Evolutionary conservation across 495 filamentous ascomycete species (phyloP).

Genomic region (Aspergillus nidulans): DNA sequence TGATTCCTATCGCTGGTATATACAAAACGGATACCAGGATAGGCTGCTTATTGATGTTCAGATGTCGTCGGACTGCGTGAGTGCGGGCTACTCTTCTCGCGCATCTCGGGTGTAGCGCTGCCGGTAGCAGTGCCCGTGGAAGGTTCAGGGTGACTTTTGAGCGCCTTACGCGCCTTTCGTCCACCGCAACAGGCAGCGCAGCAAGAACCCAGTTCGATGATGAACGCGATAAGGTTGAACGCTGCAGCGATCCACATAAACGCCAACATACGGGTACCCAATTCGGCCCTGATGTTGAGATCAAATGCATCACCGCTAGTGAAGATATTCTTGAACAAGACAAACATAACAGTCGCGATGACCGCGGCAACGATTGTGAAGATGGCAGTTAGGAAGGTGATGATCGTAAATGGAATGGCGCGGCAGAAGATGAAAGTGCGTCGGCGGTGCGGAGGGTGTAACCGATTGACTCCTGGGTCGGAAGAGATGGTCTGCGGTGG

Average conservation of each 20-base stretch:
- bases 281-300: constrained; percentile 67
- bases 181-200: constrained; percentile 53
- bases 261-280: constrained; percentile 73
- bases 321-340: constrained; percentile 72
- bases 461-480: constrained; percentile 18
- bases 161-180: constrained; percentile 36
- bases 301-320: constrained; percentile 47
- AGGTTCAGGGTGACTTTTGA: constrained; percentile 17
- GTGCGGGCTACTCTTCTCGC: constrained; percentile 14
- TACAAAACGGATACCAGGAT: constrained; percentile 3
- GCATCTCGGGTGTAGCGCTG: constrained; percentile 11
- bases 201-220: constrained; percentile 66
- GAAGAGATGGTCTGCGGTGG: constrained; percentile 38
- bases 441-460: constrained; percentile 37
- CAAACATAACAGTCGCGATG: constrained; percentile 75
- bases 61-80: not conserved
- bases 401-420: constrained; percentile 49
- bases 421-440: constrained; percentile 43
- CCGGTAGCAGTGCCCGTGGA: not conserved
- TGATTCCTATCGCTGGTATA: constrained; percentile 2
- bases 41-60: constrained; percentile 1
- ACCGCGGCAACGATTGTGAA: constrained; percentile 64
- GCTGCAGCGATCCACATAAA: constrained; percentile 85
- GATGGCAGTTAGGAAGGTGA: constrained; percentile 60
- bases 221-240: constrained; percentile 61